Evolutionary conservation across 2,329 filamentous ascomycete species (phyloP), one percentile per base, ranked within the genome.

Genomic region (Diaporthe citri): DNA sequence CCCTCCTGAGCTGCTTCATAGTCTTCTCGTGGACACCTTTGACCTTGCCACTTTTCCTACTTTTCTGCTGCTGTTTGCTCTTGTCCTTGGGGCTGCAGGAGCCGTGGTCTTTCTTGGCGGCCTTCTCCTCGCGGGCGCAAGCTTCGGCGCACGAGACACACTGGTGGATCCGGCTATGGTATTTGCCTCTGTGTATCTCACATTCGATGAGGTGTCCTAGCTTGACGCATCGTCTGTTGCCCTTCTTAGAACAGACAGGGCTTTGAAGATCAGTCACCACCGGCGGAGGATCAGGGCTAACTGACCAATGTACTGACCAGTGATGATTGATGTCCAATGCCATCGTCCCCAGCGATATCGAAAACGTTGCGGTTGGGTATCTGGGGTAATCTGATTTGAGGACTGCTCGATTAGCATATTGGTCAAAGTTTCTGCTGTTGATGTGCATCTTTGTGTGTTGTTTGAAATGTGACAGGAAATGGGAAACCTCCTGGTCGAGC

Each of bases 211-310:
- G 55, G n/a, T 75, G 74, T 31, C 34, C 39, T 4, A 73, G 55
- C 62, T 75, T 75, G 1, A 75, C 25, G 15, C 74, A 75, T 17
- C 74, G 34, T 34, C 34, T 70, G 48, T 75, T 75, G n/a, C 74
- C 74, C 56, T 73, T 75, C 46, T 73, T 75, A 8, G 55, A 9
- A 28, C 74, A 75, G n/a, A 73, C 55, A 20, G 74, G 74, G 48
- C 74, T 75, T 15, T 60, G 15, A 12, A 4, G 28, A 46, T 55
- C 36, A 55, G 34, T 20, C 36, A 69, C 34, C 7, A 28, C 20
- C 8, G 4, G 5, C 20, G 2, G 13, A 3, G 17, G 5, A 34
- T n/a, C 20, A 31, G 34, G 9, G 52, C 7, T 5, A 39, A 15
- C 6, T 12, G 31, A n/a, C 3, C 28, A 12, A 20, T 13, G 13